phyloP scores from a whole-genome alignment of 1,284 basidiomycete species.

The Marasmius oreades region DNA sequence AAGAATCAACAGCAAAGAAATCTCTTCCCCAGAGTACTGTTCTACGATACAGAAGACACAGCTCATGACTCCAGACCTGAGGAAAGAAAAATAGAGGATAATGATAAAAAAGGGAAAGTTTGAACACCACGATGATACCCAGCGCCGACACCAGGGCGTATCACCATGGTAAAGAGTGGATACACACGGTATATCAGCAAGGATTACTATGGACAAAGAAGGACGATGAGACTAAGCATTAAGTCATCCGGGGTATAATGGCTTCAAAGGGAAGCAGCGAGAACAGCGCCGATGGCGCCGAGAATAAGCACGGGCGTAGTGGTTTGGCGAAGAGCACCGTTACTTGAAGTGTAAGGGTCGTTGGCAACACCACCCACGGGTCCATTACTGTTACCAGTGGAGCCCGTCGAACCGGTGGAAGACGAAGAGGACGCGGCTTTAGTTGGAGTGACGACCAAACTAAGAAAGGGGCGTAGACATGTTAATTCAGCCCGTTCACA shows the following conservation, averaged over 20 bases:
- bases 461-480: background rate
- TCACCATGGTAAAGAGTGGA: constrained; percentile 2
- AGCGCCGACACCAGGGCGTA: constrained; percentile 4
- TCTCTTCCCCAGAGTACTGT: background rate
- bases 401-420: background rate
- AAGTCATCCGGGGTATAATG: constrained; percentile 7
- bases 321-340: constrained; percentile 8
- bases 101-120: background rate
- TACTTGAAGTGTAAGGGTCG: constrained; percentile 5
- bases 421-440: background rate
- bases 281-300: constrained; percentile 8
- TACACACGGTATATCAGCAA: constrained; percentile 4
- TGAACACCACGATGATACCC: constrained; percentile 1
- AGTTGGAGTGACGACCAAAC: constrained; percentile 8
- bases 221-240: constrained; percentile 4
- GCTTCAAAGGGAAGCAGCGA: constrained; percentile 11
- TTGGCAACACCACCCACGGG: constrained; percentile 12
- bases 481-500: background rate
- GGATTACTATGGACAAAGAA: constrained; percentile 9
- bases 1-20: too few species aligned
- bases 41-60: background rate
- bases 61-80: background rate
- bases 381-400: background rate
- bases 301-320: constrained; percentile 10
- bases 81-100: background rate